Evolutionary conservation across 352 stramenopile genomes (phyloP).

Genomic region (Pythium sp.): DNA sequence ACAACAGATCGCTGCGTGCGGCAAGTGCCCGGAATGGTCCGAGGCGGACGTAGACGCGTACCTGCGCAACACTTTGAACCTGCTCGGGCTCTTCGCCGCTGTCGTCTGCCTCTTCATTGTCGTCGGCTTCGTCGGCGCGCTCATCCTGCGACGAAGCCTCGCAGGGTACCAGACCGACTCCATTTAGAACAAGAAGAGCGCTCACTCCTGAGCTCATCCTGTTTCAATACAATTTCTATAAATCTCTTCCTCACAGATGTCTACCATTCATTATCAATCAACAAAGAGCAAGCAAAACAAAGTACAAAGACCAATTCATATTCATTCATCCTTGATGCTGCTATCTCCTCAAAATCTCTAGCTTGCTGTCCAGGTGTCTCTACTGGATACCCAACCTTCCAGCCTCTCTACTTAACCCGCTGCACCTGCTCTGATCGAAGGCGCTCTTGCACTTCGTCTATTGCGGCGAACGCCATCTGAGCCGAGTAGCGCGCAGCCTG

Average conservation of each 20-base stretch:
- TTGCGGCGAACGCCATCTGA: conserved; percentile 66
- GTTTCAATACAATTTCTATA: background rate
- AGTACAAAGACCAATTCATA: conserved; percentile 19
- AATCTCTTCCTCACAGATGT: background rate
- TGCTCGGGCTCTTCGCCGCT: conserved; percentile 61
- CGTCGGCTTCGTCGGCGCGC: conserved; percentile 58
- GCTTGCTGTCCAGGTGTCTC: background rate
- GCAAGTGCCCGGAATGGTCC: conserved; percentile 80
- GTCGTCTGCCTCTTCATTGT: conserved; percentile 79
- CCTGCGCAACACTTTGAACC: conserved; percentile 53
- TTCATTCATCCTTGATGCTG: conserved; percentile 20
- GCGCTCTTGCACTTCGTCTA: conserved; percentile 53
- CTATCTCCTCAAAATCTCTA: background rate
- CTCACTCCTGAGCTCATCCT: background rate
- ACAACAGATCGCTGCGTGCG: conserved; percentile 57
- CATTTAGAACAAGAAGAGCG: conserved; percentile 31
- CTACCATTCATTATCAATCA: background rate
- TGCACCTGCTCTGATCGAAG: conserved; percentile 40
- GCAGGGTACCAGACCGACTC: conserved; percentile 84
- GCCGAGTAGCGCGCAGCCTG: conserved; percentile 68
- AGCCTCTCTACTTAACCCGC: conserved; percentile 10
- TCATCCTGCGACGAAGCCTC: conserved; percentile 73
- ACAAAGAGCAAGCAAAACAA: background rate
- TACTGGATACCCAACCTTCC: background rate
- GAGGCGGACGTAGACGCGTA: conserved; percentile 63